phyloP scores from a whole-genome alignment of 2,329 filamentous ascomycete genomes.

The Paramyrothecium sp. region DNA sequence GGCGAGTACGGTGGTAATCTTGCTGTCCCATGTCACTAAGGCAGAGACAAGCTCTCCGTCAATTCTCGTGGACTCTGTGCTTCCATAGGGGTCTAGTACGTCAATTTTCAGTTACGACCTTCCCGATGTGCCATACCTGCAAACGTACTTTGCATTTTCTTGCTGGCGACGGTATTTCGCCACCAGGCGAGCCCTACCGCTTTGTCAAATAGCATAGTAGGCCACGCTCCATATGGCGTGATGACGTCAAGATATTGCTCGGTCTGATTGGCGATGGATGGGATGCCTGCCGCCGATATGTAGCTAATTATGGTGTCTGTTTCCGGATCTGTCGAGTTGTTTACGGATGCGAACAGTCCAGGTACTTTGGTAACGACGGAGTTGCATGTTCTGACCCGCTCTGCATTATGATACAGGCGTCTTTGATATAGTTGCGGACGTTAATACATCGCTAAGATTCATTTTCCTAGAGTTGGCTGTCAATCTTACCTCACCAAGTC shows the following conservation, averaged over 20 bases:
- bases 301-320: conserved; percentile 35
- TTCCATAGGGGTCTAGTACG: conserved; percentile 33
- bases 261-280: conserved; percentile 35
- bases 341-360: conserved; percentile 40
- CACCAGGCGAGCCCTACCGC: conserved; percentile 39
- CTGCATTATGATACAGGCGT: conserved; percentile 35
- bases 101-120: neutral
- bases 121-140: neutral
- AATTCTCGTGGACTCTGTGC: conserved; percentile 36
- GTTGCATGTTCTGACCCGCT: conserved; percentile 40
- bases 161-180: conserved; percentile 37
- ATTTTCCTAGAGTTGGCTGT: rapidly evolving
- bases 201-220: conserved; percentile 33
- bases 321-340: conserved; percentile 36
- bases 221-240: conserved; percentile 38
- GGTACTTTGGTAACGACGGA: conserved; percentile 33
- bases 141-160: conserved; percentile 42
- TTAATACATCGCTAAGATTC: too few species aligned
- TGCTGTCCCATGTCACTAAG: conserved; percentile 42
- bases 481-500: conserved; percentile 32
- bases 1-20: conserved; percentile 37
- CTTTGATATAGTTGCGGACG: conserved; percentile 14
- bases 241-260: conserved; percentile 39
- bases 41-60: conserved; percentile 37
- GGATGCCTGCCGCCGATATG: conserved; percentile 39